phyloP scores from a whole-genome alignment of 768 basidiomycete species.

The Hemileccinum impolitum region DNA sequence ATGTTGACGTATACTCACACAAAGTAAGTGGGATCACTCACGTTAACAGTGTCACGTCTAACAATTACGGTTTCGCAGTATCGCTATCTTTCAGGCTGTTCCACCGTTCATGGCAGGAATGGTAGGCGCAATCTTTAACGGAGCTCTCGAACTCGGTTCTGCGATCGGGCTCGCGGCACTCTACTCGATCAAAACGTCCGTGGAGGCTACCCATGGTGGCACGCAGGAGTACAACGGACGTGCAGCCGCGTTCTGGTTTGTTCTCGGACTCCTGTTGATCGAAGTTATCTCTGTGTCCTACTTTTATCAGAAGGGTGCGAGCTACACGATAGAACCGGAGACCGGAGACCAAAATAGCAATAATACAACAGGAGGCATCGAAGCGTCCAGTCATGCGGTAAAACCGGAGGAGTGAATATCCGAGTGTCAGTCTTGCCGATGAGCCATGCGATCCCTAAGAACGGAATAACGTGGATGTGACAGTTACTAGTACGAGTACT shows the following conservation, averaged over 20 bases:
- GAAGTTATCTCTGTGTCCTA: constrained; percentile 31
- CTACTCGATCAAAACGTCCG: constrained; percentile 45
- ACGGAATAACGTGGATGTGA: too few species aligned
- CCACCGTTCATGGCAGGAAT: constrained; percentile 50
- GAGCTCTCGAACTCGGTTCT: constrained; percentile 49
- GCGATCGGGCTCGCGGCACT: constrained; percentile 50
- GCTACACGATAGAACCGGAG: constrained; percentile 2
- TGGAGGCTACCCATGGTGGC: constrained; percentile 35
- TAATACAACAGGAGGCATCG: too few species aligned
- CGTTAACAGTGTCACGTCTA: neutral
- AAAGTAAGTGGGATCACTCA: constrained; percentile 35
- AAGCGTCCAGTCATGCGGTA: too few species aligned
- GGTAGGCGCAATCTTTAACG: constrained; percentile 54
- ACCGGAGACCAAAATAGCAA: neutral
- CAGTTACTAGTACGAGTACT: too few species aligned
- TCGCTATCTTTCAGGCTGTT: constrained; percentile 48
- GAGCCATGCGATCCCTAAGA: too few species aligned
- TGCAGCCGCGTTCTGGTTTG: constrained; percentile 44
- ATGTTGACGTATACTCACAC: constrained; percentile 46
- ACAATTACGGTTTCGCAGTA: constrained; percentile 27
- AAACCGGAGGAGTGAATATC: too few species aligned
- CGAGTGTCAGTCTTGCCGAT: too few species aligned
- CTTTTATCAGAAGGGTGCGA: constrained; percentile 33
- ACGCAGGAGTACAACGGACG: constrained; percentile 37
- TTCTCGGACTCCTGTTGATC: constrained; percentile 35